A percentile compares a stretch with the other conserved stretches of the same genome.
Evolutionary conservation across 2,329 filamentous ascomycete genomes (phyloP).

Genomic region (Hypoxylon sp.): DNA sequence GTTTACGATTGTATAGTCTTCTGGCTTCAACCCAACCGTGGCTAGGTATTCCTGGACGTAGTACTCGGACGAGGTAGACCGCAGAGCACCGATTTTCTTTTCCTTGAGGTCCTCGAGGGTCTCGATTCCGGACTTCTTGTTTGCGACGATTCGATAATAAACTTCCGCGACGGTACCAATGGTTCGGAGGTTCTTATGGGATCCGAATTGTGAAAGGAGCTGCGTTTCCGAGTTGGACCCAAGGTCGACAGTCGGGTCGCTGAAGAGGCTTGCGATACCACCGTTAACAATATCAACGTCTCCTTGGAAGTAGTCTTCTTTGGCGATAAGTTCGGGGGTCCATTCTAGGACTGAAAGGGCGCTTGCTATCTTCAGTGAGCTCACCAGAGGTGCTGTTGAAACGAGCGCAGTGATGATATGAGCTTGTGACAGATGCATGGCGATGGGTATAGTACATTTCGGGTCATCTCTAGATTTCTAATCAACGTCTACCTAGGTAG

Average conservation of each 20-base stretch:
- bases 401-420: background rate
- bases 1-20: constrained; percentile 43
- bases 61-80: constrained; percentile 46
- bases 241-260: constrained; percentile 43
- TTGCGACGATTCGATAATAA: constrained; percentile 47
- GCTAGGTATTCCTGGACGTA: constrained; percentile 46
- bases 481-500: no score
- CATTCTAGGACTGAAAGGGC: constrained; percentile 36
- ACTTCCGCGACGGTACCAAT: constrained; percentile 48
- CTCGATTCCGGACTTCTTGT: constrained; percentile 40
- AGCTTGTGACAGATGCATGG: background rate
- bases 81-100: constrained; percentile 46
- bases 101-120: constrained; percentile 44
- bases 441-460: background rate
- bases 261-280: constrained; percentile 45
- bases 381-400: background rate
- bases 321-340: constrained; percentile 37
- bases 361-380: constrained; percentile 34
- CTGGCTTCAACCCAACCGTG: constrained; percentile 40
- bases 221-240: constrained; percentile 50
- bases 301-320: constrained; percentile 37
- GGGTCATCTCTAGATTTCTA: no score
- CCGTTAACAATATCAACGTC: constrained; percentile 42
- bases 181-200: constrained; percentile 44
- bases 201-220: constrained; percentile 45